Evolutionary conservation across 768 basidiomycete genomes (phyloP).

Genomic region (Leccinum fibrillosum): DNA sequence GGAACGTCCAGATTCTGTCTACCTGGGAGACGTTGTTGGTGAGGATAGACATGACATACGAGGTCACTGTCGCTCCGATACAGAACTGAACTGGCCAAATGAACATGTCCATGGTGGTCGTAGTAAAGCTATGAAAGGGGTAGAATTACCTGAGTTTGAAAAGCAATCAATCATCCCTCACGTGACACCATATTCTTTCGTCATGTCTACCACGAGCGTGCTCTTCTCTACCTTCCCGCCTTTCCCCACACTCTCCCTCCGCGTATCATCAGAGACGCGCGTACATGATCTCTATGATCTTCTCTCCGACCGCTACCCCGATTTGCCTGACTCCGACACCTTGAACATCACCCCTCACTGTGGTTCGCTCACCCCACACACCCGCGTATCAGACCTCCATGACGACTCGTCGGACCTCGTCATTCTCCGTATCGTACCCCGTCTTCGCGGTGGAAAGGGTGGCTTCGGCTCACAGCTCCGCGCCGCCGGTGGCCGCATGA

Average conservation of each 20-base stretch:
- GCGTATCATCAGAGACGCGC: conserved; percentile 39
- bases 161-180: neutral
- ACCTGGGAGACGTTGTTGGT: conserved; percentile 86
- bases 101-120: conserved; percentile 25
- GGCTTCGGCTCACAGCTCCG: conserved; percentile 96
- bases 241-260: conserved; percentile 53
- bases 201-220: conserved; percentile 49
- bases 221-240: conserved; percentile 61
- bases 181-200: conserved; percentile 2
- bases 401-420: conserved; percentile 41
- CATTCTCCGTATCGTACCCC: conserved; percentile 69
- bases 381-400: conserved; percentile 37
- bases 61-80: conserved; percentile 39
- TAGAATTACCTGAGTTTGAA: too few relatives aligned
- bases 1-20: conserved; percentile 77
- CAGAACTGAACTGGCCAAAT: conserved; percentile 68
- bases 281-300: conserved; percentile 41
- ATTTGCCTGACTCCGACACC: conserved; percentile 41
- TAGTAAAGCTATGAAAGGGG: neutral
- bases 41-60: conserved; percentile 60
- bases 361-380: conserved; percentile 29
- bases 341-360: conserved; percentile 42
- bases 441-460: conserved; percentile 88
- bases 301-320: conserved; percentile 44
- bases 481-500: conserved; percentile 97